Base-by-base conservation (phyloP, 495 filamentous ascomycete species). In the Patellaria atrata region DNA sequence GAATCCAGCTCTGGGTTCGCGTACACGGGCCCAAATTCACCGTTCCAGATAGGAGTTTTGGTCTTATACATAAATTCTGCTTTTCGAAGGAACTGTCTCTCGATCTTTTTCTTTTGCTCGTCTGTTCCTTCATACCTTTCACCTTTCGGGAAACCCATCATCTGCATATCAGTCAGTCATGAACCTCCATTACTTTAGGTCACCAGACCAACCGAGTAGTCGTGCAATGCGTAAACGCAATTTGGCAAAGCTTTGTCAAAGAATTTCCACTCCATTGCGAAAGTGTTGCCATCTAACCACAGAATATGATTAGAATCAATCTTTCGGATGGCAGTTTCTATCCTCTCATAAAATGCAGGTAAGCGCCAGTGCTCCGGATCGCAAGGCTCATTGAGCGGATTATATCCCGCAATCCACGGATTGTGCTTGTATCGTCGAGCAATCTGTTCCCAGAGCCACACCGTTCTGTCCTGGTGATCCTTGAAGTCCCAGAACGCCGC, bases 11-110 rank as follows among this genome's bases (percentile, higher is more conserved):
- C 56, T 3, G 53, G 45, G 22, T 59, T 46, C 3, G 64, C 66
- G 45, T 75, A 75, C 2, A 77, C 71, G 2, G 72, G 73, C 1
- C 73, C 73, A 35, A 74, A 78, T 41, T 77, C 73, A 30, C 73
- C 73, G 43, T 78, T 78, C 73, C 72, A 78, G 47, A 71, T 65
- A 3, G 71, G 65, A 2, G 67, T 61, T 10, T 52, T 48, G 12
- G 69, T 51, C 12, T 59, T 40, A 22, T 57, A 58, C 72, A 75
- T 75, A 49, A 71, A 74, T 20, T 64, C 48, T 2, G 63, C 66
- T 54, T 78, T 78, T 17, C 68, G 57, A 36, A 63, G 49, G 43
- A 68, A 76, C 8, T 56, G 44, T 9, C 50, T 51, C 33, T 59
- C 54, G 1, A 78, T 56, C 6, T 39, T 47, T 4, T 57, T 45